Evolutionary conservation across 768 basidiomycete genomes (phyloP).

Genomic region (Suillus cothurnatus): DNA sequence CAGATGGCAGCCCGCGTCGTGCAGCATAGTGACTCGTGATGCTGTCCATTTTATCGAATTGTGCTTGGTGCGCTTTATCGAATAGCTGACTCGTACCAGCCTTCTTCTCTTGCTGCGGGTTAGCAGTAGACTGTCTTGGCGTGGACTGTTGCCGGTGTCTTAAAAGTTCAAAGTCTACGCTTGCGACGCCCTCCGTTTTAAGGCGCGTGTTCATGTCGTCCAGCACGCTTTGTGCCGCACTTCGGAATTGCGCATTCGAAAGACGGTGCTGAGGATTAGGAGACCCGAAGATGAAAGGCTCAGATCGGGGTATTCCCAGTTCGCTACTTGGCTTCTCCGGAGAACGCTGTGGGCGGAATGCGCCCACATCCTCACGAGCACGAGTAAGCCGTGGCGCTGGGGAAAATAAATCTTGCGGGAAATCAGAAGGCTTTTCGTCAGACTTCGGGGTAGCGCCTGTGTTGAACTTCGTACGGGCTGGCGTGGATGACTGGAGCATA

Average conservation of each 20-base stretch:
- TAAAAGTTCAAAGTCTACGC: constrained; percentile 49
- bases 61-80: constrained; percentile 61
- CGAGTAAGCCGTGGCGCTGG: constrained; percentile 31
- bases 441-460: constrained; percentile 28
- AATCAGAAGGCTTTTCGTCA: constrained; percentile 34
- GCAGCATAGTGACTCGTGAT: constrained; percentile 60
- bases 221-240: constrained; percentile 68
- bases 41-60: constrained; percentile 78
- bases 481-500: constrained; percentile 19
- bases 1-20: constrained; percentile 32
- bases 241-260: constrained; percentile 66
- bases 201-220: constrained; percentile 84
- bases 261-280: constrained; percentile 63
- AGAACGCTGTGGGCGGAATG: constrained; percentile 22
- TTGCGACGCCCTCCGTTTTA: constrained; percentile 54
- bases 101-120: constrained; percentile 23
- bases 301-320: constrained; percentile 24
- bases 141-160: constrained; percentile 24
- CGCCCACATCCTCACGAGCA: constrained; percentile 13
- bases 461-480: constrained; percentile 28
- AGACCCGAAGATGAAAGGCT: constrained; percentile 79
- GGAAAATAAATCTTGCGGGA: constrained; percentile 43
- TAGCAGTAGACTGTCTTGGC: neutral
- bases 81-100: constrained; percentile 39
- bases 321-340: neutral